Percentiles rank a stretch among this genome's conserved stretches.
Conservation (phyloP, 805 yeast species). For the Candida krabiensis region DNA sequence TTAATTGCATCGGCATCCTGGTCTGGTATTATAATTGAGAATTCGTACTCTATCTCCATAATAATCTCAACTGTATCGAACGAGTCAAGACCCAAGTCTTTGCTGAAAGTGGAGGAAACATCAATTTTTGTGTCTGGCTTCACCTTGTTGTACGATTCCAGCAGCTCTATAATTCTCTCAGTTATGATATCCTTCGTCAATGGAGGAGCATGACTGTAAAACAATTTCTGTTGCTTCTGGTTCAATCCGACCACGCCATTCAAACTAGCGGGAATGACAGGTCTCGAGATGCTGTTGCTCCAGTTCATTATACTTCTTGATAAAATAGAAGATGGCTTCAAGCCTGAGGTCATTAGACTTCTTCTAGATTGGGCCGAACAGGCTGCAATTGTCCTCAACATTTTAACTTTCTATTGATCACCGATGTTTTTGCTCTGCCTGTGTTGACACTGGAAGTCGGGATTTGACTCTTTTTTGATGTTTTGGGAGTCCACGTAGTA, state of each 20-base stretch:
- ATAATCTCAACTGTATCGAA: conserved; percentile 71
- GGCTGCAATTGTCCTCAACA: neutral
- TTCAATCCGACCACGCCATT: conserved; percentile 2
- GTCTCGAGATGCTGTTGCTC: neutral
- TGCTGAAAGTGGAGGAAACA: conserved; percentile 52
- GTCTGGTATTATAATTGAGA: conserved; percentile 82
- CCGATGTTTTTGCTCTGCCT: neutral
- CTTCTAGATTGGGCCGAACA: neutral
- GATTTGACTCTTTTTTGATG: too few relatives aligned
- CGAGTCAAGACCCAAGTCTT: conserved; percentile 69
- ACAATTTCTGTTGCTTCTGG: conserved; percentile 8
- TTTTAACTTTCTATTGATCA: neutral
- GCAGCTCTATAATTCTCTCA: conserved; percentile 61
- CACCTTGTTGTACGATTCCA: conserved; percentile 64
- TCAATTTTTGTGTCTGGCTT: conserved; percentile 35
- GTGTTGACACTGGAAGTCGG: conserved; percentile 1
- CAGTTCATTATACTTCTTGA: neutral
- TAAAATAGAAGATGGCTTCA: neutral
- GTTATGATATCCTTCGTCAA: conserved; percentile 61
- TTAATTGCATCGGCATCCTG: conserved; percentile 90
- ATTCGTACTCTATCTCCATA: conserved; percentile 72
- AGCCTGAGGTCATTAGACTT: neutral
- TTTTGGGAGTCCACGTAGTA: too few relatives aligned
- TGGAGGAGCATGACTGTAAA: conserved; percentile 59
- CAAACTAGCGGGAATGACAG: conserved; percentile 7